These are phyloP conservation scores for Choanephora cucurbitarum DNA, from an alignment of 371 early-diverging fungal genomes.

Conservation along the genomic window DNA sequence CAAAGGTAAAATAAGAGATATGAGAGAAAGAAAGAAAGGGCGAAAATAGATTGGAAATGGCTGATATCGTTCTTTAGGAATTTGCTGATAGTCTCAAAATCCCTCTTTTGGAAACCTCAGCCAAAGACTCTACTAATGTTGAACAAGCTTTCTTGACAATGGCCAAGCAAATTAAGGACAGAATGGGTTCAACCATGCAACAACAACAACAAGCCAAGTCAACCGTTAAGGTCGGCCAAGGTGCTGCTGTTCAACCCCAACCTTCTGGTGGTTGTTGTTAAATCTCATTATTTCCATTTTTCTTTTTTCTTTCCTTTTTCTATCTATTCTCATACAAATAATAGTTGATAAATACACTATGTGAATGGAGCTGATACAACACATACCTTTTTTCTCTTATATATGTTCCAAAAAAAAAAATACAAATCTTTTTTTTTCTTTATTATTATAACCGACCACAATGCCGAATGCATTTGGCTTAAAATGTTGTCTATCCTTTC, in stretches of 20 bases:
- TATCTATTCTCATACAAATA: too few relatives aligned
- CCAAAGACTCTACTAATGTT: conserved; percentile 93
- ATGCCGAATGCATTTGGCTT: too few relatives aligned
- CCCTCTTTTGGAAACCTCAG: conserved; percentile 93
- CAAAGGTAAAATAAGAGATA: conserved; percentile 53
- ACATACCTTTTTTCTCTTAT: neutral
- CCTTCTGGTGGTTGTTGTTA: conserved; percentile 59
- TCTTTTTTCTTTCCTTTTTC: neutral
- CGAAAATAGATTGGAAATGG: too few relatives aligned
- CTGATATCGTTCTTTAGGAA: too few relatives aligned
- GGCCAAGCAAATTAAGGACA: conserved; percentile 86
- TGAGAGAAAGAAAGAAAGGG: too few relatives aligned
- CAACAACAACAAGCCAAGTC: conserved; percentile 42
- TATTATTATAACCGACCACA: too few relatives aligned
- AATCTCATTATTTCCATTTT: too few relatives aligned
- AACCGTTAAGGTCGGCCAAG: conserved; percentile 53
- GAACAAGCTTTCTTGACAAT: conserved; percentile 96
- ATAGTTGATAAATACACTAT: too few relatives aligned
- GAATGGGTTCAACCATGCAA: conserved; percentile 46
- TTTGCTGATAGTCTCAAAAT: conserved; percentile 85
- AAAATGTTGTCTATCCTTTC: too few relatives aligned
- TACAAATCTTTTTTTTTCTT: too few relatives aligned
- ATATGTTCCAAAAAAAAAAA: too few relatives aligned
- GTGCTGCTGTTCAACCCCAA: conserved; percentile 53
- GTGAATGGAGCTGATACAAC: neutral